phyloP scores from a whole-genome alignment of 202 grass and related monocot genomes.

The Brachypodium distachyon region DNA sequence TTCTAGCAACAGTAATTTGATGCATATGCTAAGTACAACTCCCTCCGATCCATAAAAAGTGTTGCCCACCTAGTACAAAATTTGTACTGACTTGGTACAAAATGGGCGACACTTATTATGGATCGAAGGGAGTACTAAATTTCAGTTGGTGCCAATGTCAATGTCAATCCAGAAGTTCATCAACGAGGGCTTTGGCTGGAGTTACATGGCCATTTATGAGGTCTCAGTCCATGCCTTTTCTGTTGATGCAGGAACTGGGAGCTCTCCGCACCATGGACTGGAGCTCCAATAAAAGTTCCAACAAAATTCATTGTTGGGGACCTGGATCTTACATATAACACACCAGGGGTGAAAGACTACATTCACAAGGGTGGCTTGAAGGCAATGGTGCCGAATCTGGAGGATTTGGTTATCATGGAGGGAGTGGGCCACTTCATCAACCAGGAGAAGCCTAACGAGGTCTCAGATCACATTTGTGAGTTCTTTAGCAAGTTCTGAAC shows the following conservation, averaged over 20 bases:
- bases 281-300: constrained; percentile 48
- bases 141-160: neutral
- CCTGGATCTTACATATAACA: constrained; percentile 63
- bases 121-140: no score
- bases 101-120: no score
- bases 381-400: constrained; percentile 53
- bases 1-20: neutral
- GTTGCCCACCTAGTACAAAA: no score
- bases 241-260: constrained; percentile 64
- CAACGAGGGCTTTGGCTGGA: neutral
- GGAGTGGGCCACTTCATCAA: constrained; percentile 77
- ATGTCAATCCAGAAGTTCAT: neutral
- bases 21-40: no score
- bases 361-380: constrained; percentile 74
- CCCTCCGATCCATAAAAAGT: no score
- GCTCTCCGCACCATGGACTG: constrained; percentile 71
- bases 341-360: constrained; percentile 47
- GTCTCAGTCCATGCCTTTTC: neutral
- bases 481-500: constrained; percentile 72
- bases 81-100: no score
- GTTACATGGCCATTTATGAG: neutral
- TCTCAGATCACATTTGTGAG: constrained; percentile 74
- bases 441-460: constrained; percentile 67
- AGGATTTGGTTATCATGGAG: constrained; percentile 75
- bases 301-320: constrained; percentile 86